Evolutionary conservation across 768 basidiomycete species (phyloP), one percentile per base, ranked within the genome.

Genomic region (Psilocybe cubensis): DNA sequence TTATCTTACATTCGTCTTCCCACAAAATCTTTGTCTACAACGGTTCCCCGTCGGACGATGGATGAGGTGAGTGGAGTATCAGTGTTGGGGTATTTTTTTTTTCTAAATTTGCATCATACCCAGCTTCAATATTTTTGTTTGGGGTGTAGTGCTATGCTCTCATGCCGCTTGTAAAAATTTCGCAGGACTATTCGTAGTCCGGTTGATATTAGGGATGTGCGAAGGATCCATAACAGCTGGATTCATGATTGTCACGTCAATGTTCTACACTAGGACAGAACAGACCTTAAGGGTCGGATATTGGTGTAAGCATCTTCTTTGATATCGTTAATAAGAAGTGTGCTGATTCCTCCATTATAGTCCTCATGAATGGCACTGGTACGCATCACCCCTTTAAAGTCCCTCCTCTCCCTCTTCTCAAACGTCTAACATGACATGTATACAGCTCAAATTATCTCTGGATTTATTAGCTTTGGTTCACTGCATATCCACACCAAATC

Each of bases 281-380:
- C 87, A 89, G 64, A 90, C 87, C 0, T 60, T 81, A 38, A 74
- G 89, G 10, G 82, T 91, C 18, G 89, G 89, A 3, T 90, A 88
- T 64, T 91, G 87, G 87, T 89, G 89, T 90, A 67, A 71, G 87
- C 74, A 5, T 3, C n/a, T 27, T 35, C 12, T 8, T 47, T 18
- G 23, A 1, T 23, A 11, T 4, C 25, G 52, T 17, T 14, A 27
- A 24, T 14, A 2, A 31, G 48, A 18, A 28, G 11, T 23, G 35
- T 35, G 43, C 18, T 25, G 12, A 28, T 51, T n/a, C 25, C 53
- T 51, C 40, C 24, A 11, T 17, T 33, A 23, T 29, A 67, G 88
- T 89, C 65, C 72, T 91, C 54, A 90, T 90, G 89, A 89, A 89
- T 47, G 89, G 89, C 8, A 83, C 83, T 61, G 87, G 88, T 83